Base-by-base conservation (phyloP, 495 filamentous ascomycete species). In the Paragyromitra xinjiangensis region DNA sequence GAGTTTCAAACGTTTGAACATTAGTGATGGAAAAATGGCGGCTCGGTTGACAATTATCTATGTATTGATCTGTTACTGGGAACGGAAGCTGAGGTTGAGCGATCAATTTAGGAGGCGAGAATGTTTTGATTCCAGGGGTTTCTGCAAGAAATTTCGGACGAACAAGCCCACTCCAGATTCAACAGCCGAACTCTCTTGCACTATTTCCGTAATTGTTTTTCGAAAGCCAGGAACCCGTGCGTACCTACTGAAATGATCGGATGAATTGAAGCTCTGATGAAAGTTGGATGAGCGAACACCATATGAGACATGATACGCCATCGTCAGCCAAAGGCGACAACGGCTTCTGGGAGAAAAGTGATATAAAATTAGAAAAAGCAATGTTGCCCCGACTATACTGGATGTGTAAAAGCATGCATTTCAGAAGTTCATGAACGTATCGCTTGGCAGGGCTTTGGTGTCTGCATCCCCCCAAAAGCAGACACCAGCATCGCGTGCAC, bases 221-320 rank as follows among this genome's bases (percentile, higher is more conserved):
- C 66, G 59, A 71, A 77, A 58, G 40, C 67, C 44, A 71, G 73
- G 67, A 73, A 65, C 62, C 59, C 67, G 67, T 71, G 45, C 56
- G 55, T 75, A 56, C 37, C 73, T 64, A 63, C 56, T 61, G 19
- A 71, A 78, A 72, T 70, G 51, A 79, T 79, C 77, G 77, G 73
- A 78, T 78, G 50, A 77, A 79, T 79, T 71, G 40, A 72, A 71
- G 65, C 59, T 78, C 55, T 70, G 61, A 56, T 40, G 58, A 44
- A 62, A 16, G 22, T 4, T 67, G 71, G 69, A 78, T 64, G 73
- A 71, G 73, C 37, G 78, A 78, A 79, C 65, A 77, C 55, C 65
- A 61, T 72, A 77, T 71, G 77, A 79, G 77, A 79, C 77, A 79
- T 78, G 66, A 71, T 71, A 79, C 77, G 77, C 65, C 74, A 73